A percentile compares a stretch with the other conserved stretches of the same genome.
These are phyloP conservation scores for Wickerhamiella shivajii DNA, from an alignment of 805 yeast genomes.

Conservation along the genomic window DNA sequence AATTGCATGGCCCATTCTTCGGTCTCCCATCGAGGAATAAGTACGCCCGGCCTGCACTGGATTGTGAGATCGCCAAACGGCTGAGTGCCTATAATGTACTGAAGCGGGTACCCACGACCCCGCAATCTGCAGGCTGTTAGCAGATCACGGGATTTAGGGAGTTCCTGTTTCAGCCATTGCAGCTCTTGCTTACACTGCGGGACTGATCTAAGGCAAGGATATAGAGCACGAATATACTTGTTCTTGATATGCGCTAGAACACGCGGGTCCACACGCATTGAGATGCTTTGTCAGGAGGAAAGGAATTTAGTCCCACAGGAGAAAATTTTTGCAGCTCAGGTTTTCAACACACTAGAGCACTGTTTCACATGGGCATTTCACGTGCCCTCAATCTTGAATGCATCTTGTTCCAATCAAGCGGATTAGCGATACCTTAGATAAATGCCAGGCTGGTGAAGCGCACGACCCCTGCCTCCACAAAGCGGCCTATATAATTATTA, in stretches of 20 bases:
- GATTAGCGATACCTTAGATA: no score
- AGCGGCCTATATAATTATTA: no score
- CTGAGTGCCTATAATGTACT: slow-evolving; percentile 70
- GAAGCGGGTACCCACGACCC: slow-evolving; percentile 50
- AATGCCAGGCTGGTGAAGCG: no score
- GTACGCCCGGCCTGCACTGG: slow-evolving; percentile 44
- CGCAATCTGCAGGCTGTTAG: slow-evolving; percentile 41
- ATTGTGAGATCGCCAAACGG: slow-evolving; percentile 68
- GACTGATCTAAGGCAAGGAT: slow-evolving; percentile 4
- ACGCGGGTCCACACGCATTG: slow-evolving; percentile 1
- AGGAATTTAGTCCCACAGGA: no score
- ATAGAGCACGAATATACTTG: background rate
- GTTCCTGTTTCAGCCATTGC: slow-evolving; percentile 47
- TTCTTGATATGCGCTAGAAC: slow-evolving; percentile 3
- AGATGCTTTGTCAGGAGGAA: no score
- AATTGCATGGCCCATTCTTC: slow-evolving; percentile 69
- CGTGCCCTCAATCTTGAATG: no score
- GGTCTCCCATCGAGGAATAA: slow-evolving; percentile 91
- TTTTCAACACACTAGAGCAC: no score
- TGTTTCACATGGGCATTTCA: no score
- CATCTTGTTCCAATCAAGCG: no score
- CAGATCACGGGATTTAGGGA: slow-evolving; percentile 31
- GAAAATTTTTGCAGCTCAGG: no score
- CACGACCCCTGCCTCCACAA: no score
- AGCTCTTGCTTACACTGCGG: slow-evolving; percentile 21